Percentiles rank a stretch among this genome's conserved stretches.
phyloP scores from a whole-genome alignment of 352 stramenopile species.

The Phytophthora podocarpi region DNA sequence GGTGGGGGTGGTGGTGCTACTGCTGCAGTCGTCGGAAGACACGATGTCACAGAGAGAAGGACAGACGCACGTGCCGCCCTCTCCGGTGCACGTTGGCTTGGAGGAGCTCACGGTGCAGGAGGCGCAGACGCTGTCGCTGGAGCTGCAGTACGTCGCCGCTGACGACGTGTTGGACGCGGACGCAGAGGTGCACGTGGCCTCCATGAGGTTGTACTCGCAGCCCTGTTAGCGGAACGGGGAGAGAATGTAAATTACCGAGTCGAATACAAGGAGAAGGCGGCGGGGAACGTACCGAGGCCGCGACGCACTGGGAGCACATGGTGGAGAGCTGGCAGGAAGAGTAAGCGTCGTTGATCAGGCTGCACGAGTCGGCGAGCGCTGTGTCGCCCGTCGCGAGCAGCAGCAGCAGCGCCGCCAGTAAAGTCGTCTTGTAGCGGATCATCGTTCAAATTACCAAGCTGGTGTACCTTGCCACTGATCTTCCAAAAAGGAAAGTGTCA shows the following conservation, averaged over 20 bases:
- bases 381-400: neutral
- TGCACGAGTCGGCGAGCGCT: conserved; percentile 33
- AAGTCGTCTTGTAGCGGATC: conserved; percentile 18
- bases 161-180: conserved; percentile 18
- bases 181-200: conserved; percentile 24
- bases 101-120: conserved; percentile 37
- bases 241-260: neutral
- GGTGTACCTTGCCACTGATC: conserved; percentile 18
- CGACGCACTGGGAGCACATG: conserved; percentile 48
- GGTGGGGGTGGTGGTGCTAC: neutral
- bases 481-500: conserved; percentile 18
- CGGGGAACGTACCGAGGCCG: conserved; percentile 22
- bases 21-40: conserved; percentile 17
- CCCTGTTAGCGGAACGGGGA: conserved; percentile 14
- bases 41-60: conserved; percentile 43
- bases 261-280: neutral
- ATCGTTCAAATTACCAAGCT: conserved; percentile 25
- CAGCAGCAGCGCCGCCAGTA: neutral
- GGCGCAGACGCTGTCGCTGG: conserved; percentile 29
- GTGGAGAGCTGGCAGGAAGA: conserved; percentile 47
- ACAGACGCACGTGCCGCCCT: conserved; percentile 43
- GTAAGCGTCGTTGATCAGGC: conserved; percentile 31
- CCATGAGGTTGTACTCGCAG: conserved; percentile 46
- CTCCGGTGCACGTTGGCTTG: conserved; percentile 37
- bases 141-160: conserved; percentile 27